These are phyloP conservation scores for Starmerella vitae DNA, from an alignment of 805 yeast genomes.

Conservation along the genomic window DNA sequence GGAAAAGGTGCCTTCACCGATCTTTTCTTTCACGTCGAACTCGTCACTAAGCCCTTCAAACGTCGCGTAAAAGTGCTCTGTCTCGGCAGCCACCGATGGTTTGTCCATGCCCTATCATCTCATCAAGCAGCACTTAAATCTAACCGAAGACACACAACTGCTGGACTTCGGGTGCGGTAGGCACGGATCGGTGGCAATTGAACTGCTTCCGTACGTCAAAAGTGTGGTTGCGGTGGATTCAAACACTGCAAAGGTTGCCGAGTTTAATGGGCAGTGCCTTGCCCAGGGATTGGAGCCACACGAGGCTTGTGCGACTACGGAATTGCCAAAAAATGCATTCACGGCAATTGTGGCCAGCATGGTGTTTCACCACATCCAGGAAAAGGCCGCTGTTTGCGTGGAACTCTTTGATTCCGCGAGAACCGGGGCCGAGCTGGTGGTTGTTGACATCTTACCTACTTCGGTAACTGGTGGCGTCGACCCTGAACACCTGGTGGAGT, in stretches of 20 bases:
- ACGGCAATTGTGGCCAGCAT: constrained; percentile 12
- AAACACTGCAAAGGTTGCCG: constrained; percentile 4
- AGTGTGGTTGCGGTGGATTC: constrained; percentile 10
- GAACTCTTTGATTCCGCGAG: too few species aligned
- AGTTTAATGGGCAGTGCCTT: constrained; percentile 6
- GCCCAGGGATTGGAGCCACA: constrained; percentile 8
- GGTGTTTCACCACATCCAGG: constrained; percentile 13
- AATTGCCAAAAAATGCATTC: not conserved
- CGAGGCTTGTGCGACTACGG: constrained; percentile 7
- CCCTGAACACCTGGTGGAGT: not conserved
- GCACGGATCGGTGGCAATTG: constrained; percentile 11
- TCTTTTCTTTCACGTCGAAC: constrained; percentile 41
- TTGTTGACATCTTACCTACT: constrained; percentile 5
- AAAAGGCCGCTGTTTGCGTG: not conserved
- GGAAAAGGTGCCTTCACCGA: constrained; percentile 57
- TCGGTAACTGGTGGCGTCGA: constrained; percentile 6
- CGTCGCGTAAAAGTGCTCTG: constrained; percentile 30
- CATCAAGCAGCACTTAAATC: not conserved
- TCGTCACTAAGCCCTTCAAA: constrained; percentile 41
- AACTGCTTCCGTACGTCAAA: constrained; percentile 2
- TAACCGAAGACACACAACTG: constrained; percentile 2
- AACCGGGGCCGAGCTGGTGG: constrained; percentile 7
- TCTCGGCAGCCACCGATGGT: constrained; percentile 18
- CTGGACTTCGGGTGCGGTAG: constrained; percentile 17
- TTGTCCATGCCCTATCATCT: constrained; percentile 3